A percentile compares a stretch with the other conserved stretches of the same genome.
phyloP scores from a whole-genome alignment of 352 stramenopile genomes.

The Pythium rishiriense region DNA sequence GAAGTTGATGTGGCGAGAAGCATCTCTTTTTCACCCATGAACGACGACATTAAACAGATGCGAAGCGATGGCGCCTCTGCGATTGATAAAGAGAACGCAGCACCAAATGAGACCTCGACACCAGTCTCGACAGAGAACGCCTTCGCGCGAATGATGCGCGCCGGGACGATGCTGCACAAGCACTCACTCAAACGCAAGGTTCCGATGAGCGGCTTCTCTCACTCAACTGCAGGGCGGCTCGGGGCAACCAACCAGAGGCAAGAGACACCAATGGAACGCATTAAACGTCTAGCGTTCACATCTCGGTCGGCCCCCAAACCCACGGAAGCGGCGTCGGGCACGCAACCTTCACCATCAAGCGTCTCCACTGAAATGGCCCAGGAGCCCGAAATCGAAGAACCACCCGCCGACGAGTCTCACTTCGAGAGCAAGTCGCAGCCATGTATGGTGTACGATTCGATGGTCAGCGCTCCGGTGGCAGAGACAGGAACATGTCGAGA shows the following conservation, averaged over 20 bases:
- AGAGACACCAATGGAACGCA: slow-evolving; percentile 16
- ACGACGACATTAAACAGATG: slow-evolving; percentile 32
- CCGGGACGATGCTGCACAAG: slow-evolving; percentile 54
- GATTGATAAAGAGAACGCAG: slow-evolving; percentile 49
- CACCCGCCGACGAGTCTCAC: not conserved
- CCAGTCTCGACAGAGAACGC: slow-evolving; percentile 58
- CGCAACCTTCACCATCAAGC: not conserved
- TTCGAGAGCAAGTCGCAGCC: not conserved
- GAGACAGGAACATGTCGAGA: not conserved
- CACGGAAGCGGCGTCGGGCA: not conserved
- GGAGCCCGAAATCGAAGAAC: slow-evolving; percentile 7
- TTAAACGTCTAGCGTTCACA: slow-evolving; percentile 22
- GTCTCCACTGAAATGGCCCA: not conserved
- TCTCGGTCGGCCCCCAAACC: not conserved
- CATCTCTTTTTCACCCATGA: slow-evolving; percentile 53
- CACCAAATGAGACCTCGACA: slow-evolving; percentile 17
- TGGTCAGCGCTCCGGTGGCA: not conserved
- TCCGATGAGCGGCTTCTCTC: slow-evolving; percentile 17
- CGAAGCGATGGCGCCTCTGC: not conserved
- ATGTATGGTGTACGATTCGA: not conserved
- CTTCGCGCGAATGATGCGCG: slow-evolving; percentile 80
- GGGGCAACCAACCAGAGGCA: not conserved
- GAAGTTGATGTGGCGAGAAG: slow-evolving; percentile 47
- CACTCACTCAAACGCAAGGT: slow-evolving; percentile 59
- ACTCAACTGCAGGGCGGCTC: slow-evolving; percentile 13